Evolutionary conservation across 257 asterid genomes (phyloP).

Genomic region (Ligustrum vulgare): DNA sequence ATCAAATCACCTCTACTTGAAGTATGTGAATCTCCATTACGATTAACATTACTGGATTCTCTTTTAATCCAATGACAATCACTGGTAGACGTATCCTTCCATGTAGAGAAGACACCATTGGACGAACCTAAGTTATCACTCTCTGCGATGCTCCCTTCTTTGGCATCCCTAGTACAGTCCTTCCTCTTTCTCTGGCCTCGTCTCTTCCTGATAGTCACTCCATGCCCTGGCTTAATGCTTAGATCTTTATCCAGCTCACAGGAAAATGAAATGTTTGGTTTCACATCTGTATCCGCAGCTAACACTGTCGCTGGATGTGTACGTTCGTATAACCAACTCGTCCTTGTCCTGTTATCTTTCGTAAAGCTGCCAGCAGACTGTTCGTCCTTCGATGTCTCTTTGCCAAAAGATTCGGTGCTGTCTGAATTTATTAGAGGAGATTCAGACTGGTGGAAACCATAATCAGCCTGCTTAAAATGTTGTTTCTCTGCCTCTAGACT

Average conservation of each 20-base stretch:
- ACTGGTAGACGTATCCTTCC: slow-evolving; percentile 46
- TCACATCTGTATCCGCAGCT: slow-evolving; percentile 28
- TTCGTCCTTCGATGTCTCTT: slow-evolving; percentile 63
- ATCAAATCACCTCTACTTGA: slow-evolving; percentile 40
- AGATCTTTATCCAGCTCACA: slow-evolving; percentile 34
- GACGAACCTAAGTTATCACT: slow-evolving; percentile 63
- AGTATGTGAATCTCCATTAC: slow-evolving; percentile 25
- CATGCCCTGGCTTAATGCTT: slow-evolving; percentile 26
- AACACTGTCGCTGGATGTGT: slow-evolving; percentile 32
- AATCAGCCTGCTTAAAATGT: slow-evolving; percentile 35
- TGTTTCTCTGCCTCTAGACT: slow-evolving; percentile 51
- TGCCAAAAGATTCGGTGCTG: slow-evolving; percentile 44
- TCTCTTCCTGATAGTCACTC: slow-evolving; percentile 60
- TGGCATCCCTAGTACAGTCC: slow-evolving; percentile 42
- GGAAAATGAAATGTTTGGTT: slow-evolving; percentile 39
- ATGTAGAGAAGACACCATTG: slow-evolving; percentile 39
- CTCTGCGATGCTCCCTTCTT: slow-evolving; percentile 61
- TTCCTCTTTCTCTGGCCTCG: slow-evolving; percentile 80
- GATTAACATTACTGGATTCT: slow-evolving; percentile 29
- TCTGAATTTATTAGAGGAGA: slow-evolving; percentile 59
- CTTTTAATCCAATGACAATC: slow-evolving; percentile 28
- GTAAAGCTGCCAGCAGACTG: slow-evolving; percentile 80
- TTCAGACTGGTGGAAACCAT: slow-evolving; percentile 38
- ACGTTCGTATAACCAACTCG: slow-evolving; percentile 39
- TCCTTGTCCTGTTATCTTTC: slow-evolving; percentile 40